These are phyloP conservation scores for Puccinia horiana DNA, from an alignment of 1,284 basidiomycete species.

Conservation along the genomic window DNA sequence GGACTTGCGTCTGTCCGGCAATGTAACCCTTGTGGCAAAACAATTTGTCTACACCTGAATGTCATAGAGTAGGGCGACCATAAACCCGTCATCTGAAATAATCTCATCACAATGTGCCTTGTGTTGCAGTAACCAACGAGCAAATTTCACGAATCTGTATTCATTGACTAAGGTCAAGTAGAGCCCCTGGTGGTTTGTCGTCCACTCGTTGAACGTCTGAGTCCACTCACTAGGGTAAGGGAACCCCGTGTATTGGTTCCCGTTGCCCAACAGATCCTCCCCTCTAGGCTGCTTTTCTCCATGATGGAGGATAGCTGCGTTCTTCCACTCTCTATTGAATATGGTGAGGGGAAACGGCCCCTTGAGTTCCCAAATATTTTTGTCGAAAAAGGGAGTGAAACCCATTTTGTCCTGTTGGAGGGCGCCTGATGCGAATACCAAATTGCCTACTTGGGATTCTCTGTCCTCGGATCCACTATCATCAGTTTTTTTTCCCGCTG, in stretches of 20 bases:
- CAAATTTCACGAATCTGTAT: not conserved
- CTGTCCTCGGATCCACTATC: too few relatives aligned
- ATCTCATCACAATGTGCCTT: not conserved
- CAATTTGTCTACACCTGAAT: too few relatives aligned
- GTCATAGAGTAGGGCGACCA: constrained; percentile 1
- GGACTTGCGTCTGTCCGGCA: not conserved
- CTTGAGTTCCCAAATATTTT: not conserved
- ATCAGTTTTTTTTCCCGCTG: too few relatives aligned
- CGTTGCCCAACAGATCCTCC: not conserved
- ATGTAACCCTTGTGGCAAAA: not conserved
- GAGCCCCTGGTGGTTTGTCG: not conserved
- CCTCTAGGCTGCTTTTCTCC: not conserved
- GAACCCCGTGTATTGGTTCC: not conserved
- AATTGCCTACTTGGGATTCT: too few relatives aligned
- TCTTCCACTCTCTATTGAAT: not conserved
- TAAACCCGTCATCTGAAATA: not conserved
- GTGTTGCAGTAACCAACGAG: not conserved
- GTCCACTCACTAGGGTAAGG: not conserved
- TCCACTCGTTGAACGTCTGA: not conserved
- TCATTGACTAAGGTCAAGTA: not conserved
- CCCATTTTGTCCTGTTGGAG: too few relatives aligned
- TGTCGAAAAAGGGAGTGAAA: not conserved
- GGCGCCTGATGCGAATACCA: too few relatives aligned
- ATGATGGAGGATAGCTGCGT: not conserved
- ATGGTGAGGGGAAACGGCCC: constrained; percentile 4